Percentiles rank a stretch among this genome's conserved stretches.
Conservation (phyloP, 192 early-diverging fungal species). For the Backusella luteola region DNA sequence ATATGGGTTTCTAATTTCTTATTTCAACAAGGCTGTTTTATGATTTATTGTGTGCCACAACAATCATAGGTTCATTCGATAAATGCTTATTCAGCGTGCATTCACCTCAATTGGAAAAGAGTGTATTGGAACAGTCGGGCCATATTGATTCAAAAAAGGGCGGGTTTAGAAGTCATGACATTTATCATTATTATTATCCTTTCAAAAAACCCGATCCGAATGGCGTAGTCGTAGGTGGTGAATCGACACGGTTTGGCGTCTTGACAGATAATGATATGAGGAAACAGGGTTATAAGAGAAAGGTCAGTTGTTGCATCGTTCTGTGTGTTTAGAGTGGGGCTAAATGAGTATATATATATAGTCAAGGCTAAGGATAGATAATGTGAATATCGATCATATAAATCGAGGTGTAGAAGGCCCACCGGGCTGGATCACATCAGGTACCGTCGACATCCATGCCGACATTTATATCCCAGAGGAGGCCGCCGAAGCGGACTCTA, state of each 20-base stretch:
- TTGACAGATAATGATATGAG: slow-evolving; percentile 36
- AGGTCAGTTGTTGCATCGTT: slow-evolving; percentile 28
- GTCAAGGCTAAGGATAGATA: slow-evolving; percentile 82
- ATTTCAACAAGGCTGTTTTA: slow-evolving; percentile 56
- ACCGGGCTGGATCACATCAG: slow-evolving; percentile 91
- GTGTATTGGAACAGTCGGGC: slow-evolving; percentile 32
- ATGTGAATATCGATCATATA: slow-evolving; percentile 87
- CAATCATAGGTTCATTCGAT: slow-evolving; percentile 90
- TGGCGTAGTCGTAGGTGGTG: slow-evolving; percentile 38
- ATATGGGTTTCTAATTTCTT: too few relatives aligned
- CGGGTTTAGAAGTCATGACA: slow-evolving; percentile 34
- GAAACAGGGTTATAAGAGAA: slow-evolving; percentile 38
- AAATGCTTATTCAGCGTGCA: slow-evolving; percentile 94
- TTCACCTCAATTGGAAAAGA: slow-evolving; percentile 71
- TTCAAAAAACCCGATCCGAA: slow-evolving; percentile 29
- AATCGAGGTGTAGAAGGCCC: slow-evolving; percentile 85
- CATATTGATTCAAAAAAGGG: slow-evolving; percentile 27
- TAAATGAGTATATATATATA: slow-evolving; percentile 12
- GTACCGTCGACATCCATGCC: slow-evolving; percentile 79
- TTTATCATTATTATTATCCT: slow-evolving; percentile 36
- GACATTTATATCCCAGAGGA: slow-evolving; percentile 64
- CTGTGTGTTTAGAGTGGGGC: neutral
- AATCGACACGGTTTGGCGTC: slow-evolving; percentile 27
- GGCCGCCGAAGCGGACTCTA: slow-evolving; percentile 37
- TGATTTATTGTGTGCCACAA: slow-evolving; percentile 85